A percentile compares a stretch with the other conserved stretches of the same genome.
Conservation (phyloP, 2,329 filamentous ascomycete genomes). For the Chaetomium sp. region DNA sequence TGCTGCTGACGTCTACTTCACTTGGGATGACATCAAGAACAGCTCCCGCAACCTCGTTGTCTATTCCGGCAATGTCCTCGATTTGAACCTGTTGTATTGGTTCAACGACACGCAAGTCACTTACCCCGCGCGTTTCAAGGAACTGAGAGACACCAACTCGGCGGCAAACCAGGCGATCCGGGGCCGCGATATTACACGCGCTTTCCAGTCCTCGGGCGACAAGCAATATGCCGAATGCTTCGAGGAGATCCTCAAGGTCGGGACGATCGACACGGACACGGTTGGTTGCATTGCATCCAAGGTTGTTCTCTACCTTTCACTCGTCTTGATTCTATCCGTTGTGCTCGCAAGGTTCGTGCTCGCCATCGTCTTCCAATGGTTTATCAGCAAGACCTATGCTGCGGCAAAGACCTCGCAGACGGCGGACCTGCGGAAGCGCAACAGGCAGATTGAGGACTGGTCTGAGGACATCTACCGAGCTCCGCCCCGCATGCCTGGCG, state of each 20-base stretch:
- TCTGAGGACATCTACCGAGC: constrained; percentile 95
- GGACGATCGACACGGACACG: constrained; percentile 91
- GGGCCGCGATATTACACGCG: constrained; percentile 85
- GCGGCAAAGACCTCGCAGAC: constrained; percentile 83
- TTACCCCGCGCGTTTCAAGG: constrained; percentile 75
- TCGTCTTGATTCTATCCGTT: constrained; percentile 88
- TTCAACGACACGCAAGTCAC: constrained; percentile 81
- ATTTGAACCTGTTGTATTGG: constrained; percentile 85
- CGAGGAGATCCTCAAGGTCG: constrained; percentile 92
- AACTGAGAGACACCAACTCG: constrained; percentile 70
- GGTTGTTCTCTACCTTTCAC: constrained; percentile 91
- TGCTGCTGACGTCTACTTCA: constrained; percentile 90
- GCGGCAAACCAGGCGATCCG: constrained; percentile 64
- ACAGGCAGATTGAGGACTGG: constrained; percentile 97
- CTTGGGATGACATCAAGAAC: constrained; percentile 93
- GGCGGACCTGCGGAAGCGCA: constrained; percentile 78
- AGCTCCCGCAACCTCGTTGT: constrained; percentile 86
- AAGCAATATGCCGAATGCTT: constrained; percentile 86
- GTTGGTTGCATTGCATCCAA: constrained; percentile 97
- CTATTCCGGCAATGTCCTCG: constrained; percentile 91
- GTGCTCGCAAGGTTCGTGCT: constrained; percentile 85
- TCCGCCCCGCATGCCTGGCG: constrained; percentile 75
- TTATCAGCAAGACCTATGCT: constrained; percentile 82
- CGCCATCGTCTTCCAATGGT: constrained; percentile 94
- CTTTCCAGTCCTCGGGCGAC: constrained; percentile 76